Base-by-base conservation (phyloP, 108 stramenopile species). In the Pseudonitzschia delicatissima region DNA sequence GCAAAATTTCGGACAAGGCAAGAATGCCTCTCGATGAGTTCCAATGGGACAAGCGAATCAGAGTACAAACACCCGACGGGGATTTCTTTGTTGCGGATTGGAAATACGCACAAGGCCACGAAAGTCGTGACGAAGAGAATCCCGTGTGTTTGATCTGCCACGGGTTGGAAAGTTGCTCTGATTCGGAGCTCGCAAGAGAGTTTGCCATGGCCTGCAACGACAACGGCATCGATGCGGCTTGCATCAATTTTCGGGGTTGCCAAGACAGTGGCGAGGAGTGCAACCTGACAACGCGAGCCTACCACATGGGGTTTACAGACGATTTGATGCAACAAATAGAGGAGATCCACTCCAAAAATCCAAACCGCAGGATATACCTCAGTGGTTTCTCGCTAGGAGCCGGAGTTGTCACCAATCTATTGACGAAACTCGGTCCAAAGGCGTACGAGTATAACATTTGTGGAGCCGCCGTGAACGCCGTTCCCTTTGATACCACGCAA, bases 221-320 rank as follows among this genome's bases (percentile, higher is more conserved):
- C 9, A 32, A 64, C n/a, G 77, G 77, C 35, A 80, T 87, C 57
- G 86, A 88, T 49, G 89, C 80, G 0, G 75, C 62, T 11, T 87
- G 85, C 55, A 57, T 97, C 53, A 95, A 94, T 64, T 96, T 95
- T 68, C 84, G 96, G 27, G 93, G 93, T 0, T 97, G 96, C 66
- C 80, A 79, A 33, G 52, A 60, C 11, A 8, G 9, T 7, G 86
- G 87, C 4, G 52, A 28, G 15, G 61, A 77, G n/a, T 44, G 36
- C n/a, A 66, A 67, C 42, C 17, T 64, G 23, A 71, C 70, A n/a
- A 20, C 51, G 0, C 63, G 55, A 79, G 80, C 23, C 17, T 96
- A 97, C 68, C 96, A 97, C 72, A 51, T 94, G 18, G 94, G 96
- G n/a, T 97, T 91, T 67, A 93, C 92, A 7, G 87, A 93, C 53